Base-by-base conservation (phyloP, 106 monocot species). In the Acorus calamus region DNA sequence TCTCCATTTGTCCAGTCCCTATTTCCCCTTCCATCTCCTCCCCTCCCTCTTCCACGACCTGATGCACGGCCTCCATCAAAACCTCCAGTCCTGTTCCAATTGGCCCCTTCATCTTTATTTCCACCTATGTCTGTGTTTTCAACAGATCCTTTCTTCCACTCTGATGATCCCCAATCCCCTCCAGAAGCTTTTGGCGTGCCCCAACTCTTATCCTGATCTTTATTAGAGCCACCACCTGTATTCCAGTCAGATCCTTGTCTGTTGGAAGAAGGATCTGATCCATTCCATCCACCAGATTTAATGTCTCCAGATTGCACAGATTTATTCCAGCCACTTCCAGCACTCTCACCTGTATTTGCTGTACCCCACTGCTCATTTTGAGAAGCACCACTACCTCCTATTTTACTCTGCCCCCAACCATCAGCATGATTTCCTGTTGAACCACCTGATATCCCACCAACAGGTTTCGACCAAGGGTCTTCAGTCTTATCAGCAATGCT, bases 1-100 rank as follows among this genome's bases (percentile, higher is more conserved):
- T 8, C 65, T 13, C 65, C 50, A 28, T 28, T 28, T 65, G 49
- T 42, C 42, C 11, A 4, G 11, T 57, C n/a, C 56, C 42, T 4
- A 28, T 8, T 42, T 46, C 50, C 12, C 52, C 42, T 52, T 46
- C 60, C 60, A 60, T 11, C 44, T 46, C 43, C 11, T 11, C 52
- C 67, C 9, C 57, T 56, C 5, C 67, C 57, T 56, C 57, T 68
- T 53, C 67, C 56, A 3, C 48, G 8, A 68, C 47, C 14, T 46
- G 48, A 68, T 13, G 8, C 55, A 45, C 55, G 2, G 47, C 42
- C 52, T 41, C 65, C 65, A 65, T 44, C 65, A 49, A 6, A 50
- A 64, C 11, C 41, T 14, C 41, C 51, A 28, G 12, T 48, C 14
- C 42, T 13, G 41, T 42, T 64, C 63, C 63, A 64, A 51, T 46